Evolutionary conservation across 257 asterid species (phyloP).

Genomic region (Craterostigma plantagineum): DNA sequence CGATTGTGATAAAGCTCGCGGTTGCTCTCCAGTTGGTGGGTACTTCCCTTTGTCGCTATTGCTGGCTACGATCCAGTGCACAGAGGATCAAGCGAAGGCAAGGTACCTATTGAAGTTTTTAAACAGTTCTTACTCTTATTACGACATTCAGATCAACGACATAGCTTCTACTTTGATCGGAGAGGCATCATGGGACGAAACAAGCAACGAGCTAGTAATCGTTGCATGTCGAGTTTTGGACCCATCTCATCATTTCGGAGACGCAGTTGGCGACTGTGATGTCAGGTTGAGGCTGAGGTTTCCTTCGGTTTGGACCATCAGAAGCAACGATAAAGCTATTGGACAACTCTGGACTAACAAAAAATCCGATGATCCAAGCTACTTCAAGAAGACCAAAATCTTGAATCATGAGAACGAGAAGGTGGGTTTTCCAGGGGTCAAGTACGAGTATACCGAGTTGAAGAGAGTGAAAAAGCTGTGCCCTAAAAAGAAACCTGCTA

Average conservation of each 20-base stretch:
- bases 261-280: constrained; percentile 34
- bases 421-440: constrained; percentile 11
- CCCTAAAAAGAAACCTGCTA: constrained; percentile 5
- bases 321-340: constrained; percentile 11
- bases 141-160: constrained; percentile 5
- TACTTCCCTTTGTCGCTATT: constrained; percentile 16
- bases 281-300: constrained; percentile 32
- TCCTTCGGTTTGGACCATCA: constrained; percentile 26
- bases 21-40: constrained; percentile 18
- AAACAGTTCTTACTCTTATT: neutral
- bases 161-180: constrained; percentile 21
- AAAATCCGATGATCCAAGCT: constrained; percentile 15
- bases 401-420: constrained; percentile 4
- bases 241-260: constrained; percentile 2
- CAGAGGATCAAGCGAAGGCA: constrained; percentile 13
- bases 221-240: constrained; percentile 35
- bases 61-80: constrained; percentile 28
- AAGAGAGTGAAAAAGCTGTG: constrained; percentile 18
- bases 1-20: constrained; percentile 12
- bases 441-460: constrained; percentile 35
- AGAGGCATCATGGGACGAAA: constrained; percentile 48
- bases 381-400: constrained; percentile 18
- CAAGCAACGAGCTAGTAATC: constrained; percentile 20
- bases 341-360: constrained; percentile 46
- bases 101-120: constrained; percentile 18